A percentile compares a stretch with the other conserved stretches of the same genome.
Conservation (phyloP, 2,329 filamentous ascomycete species). For the Chlorencoelia australis region DNA sequence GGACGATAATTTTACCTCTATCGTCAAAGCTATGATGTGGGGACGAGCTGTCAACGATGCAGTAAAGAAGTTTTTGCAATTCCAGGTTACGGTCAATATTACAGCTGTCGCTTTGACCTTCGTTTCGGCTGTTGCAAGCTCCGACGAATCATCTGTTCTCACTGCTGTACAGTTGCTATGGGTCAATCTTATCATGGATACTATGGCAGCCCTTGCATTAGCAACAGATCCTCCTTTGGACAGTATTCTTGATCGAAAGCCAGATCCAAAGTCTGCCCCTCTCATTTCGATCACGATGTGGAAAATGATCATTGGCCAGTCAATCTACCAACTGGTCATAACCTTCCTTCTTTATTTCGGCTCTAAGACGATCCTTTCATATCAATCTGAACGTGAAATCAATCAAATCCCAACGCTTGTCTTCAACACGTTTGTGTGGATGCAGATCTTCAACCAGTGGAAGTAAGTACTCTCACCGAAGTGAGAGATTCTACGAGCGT, state of each 20-base stretch:
- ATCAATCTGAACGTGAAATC: conserved; percentile 36
- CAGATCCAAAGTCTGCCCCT: conserved; percentile 61
- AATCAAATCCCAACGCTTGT: conserved; percentile 66
- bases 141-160: conserved; percentile 54
- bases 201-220: conserved; percentile 67
- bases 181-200: conserved; percentile 83
- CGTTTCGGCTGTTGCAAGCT: conserved; percentile 60
- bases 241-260: conserved; percentile 61
- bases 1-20: conserved; percentile 53
- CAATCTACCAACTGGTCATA: conserved; percentile 73
- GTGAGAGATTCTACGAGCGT: conserved; percentile 3
- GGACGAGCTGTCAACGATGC: conserved; percentile 47
- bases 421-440: conserved; percentile 98
- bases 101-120: conserved; percentile 72
- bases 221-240: conserved; percentile 64
- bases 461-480: conserved; percentile 52
- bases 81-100: conserved; percentile 66
- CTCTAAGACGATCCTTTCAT: conserved; percentile 48
- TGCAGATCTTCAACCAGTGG: conserved; percentile 98
- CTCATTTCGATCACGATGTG: conserved; percentile 89
- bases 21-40: conserved; percentile 53
- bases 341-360: conserved; percentile 80
- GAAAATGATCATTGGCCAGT: conserved; percentile 97
- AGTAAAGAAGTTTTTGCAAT: conserved; percentile 44
- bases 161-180: conserved; percentile 73